Evolutionary conservation across 202 grass and related monocot species (phyloP).

Genomic region (Eragrostis tef): DNA sequence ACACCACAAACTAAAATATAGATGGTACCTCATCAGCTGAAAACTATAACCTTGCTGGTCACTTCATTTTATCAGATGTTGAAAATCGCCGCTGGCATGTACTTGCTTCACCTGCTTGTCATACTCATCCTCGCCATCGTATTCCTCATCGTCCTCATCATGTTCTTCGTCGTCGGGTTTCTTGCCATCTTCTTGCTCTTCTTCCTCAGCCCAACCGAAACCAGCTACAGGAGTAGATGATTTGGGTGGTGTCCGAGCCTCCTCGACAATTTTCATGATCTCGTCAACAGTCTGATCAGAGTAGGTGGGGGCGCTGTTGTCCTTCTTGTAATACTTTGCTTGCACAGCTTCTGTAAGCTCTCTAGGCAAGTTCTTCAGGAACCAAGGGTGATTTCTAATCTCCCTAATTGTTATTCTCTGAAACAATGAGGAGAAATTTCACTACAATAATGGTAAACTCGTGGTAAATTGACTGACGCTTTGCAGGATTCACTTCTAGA

Average conservation of each 20-base stretch:
- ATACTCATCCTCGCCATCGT: conserved; percentile 72
- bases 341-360: conserved; percentile 85
- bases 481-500: background rate
- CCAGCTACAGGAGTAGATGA: conserved; percentile 59
- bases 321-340: conserved; percentile 85
- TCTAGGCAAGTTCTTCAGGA: conserved; percentile 89
- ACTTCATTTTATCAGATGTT: conserved; percentile 49
- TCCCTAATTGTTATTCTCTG: conserved; percentile 98
- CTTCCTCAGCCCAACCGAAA: conserved; percentile 75
- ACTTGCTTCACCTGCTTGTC: conserved; percentile 88
- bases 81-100: conserved; percentile 71
- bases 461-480: background rate
- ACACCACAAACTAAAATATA: conserved; percentile 47
- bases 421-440: conserved; percentile 5
- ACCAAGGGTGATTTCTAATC: conserved; percentile 97
- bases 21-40: conserved; percentile 29
- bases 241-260: conserved; percentile 64
- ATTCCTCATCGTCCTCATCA: conserved; percentile 57
- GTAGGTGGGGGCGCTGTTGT: conserved; percentile 65
- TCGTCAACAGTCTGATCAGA: conserved; percentile 80
- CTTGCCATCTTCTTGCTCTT: conserved; percentile 65
- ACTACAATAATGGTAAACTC: conserved; percentile 2
- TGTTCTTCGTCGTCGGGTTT: conserved; percentile 53
- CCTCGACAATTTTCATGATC: conserved; percentile 84
- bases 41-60: conserved; percentile 35